Percentiles rank a stretch among this genome's conserved stretches.
Conservation (phyloP, 2,329 filamentous ascomycete genomes). For the Curvularia lunata region DNA sequence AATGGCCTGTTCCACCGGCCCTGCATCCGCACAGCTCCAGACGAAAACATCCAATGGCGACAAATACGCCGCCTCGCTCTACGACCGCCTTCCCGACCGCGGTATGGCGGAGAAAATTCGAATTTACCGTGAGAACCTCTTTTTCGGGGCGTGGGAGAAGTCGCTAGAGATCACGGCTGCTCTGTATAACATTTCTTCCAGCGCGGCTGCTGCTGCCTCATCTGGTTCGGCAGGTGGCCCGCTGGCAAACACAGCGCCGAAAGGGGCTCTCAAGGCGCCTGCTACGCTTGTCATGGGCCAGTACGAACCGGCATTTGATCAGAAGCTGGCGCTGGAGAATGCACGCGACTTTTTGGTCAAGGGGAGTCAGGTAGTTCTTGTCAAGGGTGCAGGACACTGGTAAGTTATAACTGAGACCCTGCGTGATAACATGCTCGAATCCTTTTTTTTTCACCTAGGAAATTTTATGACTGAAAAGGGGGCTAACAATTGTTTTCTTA, state of each 20-base stretch:
- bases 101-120: conserved; percentile 60
- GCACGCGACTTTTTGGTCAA: conserved; percentile 59
- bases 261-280: conserved; percentile 58
- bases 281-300: conserved; percentile 62
- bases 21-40: conserved; percentile 54
- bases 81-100: conserved; percentile 47
- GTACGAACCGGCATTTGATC: conserved; percentile 59
- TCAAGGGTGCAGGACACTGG: conserved; percentile 62
- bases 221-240: conserved; percentile 31
- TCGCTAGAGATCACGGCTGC: conserved; percentile 57
- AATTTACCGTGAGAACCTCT: conserved; percentile 61
- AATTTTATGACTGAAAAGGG: too few species aligned
- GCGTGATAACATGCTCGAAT: neutral
- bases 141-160: conserved; percentile 57
- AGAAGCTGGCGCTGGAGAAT: conserved; percentile 58
- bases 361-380: conserved; percentile 58
- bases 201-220: conserved; percentile 7
- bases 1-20: conserved; percentile 61
- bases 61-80: conserved; percentile 52
- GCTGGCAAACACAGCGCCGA: conserved; percentile 53
- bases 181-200: conserved; percentile 52
- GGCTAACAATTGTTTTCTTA: neutral
- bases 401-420: conserved; percentile 1
- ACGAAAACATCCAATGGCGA: conserved; percentile 15
- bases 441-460: too few species aligned